Base-by-base conservation (phyloP, 257 asterid genomes). In the Dorcoceras hygrometricum region DNA sequence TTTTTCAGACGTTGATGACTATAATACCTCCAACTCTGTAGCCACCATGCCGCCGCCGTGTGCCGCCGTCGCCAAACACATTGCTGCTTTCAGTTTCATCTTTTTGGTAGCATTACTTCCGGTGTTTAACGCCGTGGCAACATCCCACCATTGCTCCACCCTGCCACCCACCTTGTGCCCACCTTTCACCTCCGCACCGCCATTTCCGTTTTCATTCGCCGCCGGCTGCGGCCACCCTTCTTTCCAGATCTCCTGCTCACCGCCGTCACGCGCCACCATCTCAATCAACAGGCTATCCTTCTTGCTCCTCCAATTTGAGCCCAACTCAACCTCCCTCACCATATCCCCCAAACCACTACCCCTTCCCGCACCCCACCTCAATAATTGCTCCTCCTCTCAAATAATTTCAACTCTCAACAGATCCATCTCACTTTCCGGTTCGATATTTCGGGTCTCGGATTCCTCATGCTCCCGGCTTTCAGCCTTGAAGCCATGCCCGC, bases 181-280 rank as follows among this genome's bases (percentile, higher is more conserved):
- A 7, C 99, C 99, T 11, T 90, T 90, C 78, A 70, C 77, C 34
- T 70, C 91, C 25, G 66, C 83, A 18, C 94, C 87, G 56, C 74
- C 86, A 27, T 93, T 80, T 70, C 99, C 99, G 1, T 93, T 93
- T 86, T 93, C 99, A 2, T 70, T 78, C 59, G 55, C 76, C 59
- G 82, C 95, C 73, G 95, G 91, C 80, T 88, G 96, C 81, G 97
- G 97, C 79, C 99, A 93, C 80, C 99, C 99, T 16, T 81, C 81
- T 0, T 93, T 93, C 81, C 99, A 84, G 76, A 61, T 93, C 78
- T 84, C 25, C 55, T 93, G 99, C 83, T 34, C 62, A 0, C 34
- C 78, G 5, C 39, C 76, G 55, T 50, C 82, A 58, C 71, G 65
- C 79, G 87, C 99, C 76, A 27, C 84, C 71, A 83, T 93, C 23